Base-by-base conservation (phyloP, 352 stramenopile species). In the Aphanomyces invadans region DNA sequence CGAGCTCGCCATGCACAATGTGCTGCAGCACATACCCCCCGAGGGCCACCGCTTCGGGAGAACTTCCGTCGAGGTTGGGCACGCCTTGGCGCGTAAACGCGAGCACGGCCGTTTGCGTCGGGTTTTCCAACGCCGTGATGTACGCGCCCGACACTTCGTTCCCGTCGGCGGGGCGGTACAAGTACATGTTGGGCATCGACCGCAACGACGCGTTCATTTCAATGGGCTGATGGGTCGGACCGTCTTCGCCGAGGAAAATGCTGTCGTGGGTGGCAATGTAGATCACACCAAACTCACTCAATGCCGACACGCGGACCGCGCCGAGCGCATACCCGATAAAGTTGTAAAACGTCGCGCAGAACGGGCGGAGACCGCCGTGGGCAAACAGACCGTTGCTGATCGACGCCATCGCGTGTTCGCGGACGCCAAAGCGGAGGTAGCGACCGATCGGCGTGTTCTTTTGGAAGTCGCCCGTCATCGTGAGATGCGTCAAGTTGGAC, bases 181-280 rank as follows among this genome's bases (percentile, higher is more conserved):
- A 85, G 74, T 97, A 95, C 74, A 99, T 97, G 81, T 99, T 99
- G 33, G 97, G 97, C 86, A 98, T 99, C 33, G 87, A 86, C 54
- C 97, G 88, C 32, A 99, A 74, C 70, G 83, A 88, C 64, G 96
- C 92, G 75, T 99, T 90, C 77, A 97, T 98, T 82, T 99, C 97
- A 62, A 99, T 96, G 31, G 97, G 97, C 84, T 99, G 97, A 81
- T 99, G 97, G 65, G 97, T 99, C 53, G 97, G 97, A 66, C 97
- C 97, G 78, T 99, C 97, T 78, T 99, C 97, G 54, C 97, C 97
- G 29, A 99, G 77, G 67, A 98, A 98, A 81, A 99, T 99, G n/a
- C 86, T 98, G 83, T 99, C 97, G 83, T 99, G 97, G 28, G 97
- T 99, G 70, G 98, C 97, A 36, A 99, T 83, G 81, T 98, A 99